Evolutionary conservation across 148 eudicot genomes (phyloP), one percentile per base, ranked within the genome.

Genomic region (Heliamphora exappendiculata): DNA sequence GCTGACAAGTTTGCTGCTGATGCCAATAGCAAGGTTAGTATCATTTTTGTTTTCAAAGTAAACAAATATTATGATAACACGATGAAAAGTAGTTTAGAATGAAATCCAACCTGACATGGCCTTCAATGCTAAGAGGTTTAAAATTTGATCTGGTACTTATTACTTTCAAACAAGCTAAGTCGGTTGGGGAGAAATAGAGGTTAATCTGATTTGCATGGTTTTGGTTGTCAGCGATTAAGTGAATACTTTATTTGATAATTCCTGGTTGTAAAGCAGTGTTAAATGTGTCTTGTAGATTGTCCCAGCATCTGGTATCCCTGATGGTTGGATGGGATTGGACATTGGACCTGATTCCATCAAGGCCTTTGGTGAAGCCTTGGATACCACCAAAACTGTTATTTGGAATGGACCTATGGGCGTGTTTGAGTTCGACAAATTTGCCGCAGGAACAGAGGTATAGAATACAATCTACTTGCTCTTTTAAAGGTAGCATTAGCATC

Each of bases 381-480:
- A 91, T 79, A 87, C 97, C 67, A 94, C 94, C 54, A 90, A 91
- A 81, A 91, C 98, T 7, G 76, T 94, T 54, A 94, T 94, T 77
- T 94, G 98, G 98, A 94, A 94, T 76, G 98, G 98, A 70, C 98
- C 98, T 8, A 94, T 94, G 98, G 98, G 98, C 51, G 98, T 94
- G 76, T 94, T 94, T 68, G 97, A 94, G 80, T 89, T 90, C 66
- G 97, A 93, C 34, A 91, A 93, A 79, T 93, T 93, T 82, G 98
- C 98, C 1, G 85, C 74, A 7, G 98, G 98, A 72, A 94, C 98
- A 31, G 98, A 94, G 91, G 98, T 94, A 81, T 33, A 36, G 3
- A 63, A 39, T 19, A 45, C 24, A 60, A 28, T 54, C 19, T 47
- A 28, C 42, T 16, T 41, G 31, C 42, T 33, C 24, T 50, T 55